Evolutionary conservation across 129 eudicot species (phyloP).

Genomic region (sunflower (Helianthus annuus)): DNA sequence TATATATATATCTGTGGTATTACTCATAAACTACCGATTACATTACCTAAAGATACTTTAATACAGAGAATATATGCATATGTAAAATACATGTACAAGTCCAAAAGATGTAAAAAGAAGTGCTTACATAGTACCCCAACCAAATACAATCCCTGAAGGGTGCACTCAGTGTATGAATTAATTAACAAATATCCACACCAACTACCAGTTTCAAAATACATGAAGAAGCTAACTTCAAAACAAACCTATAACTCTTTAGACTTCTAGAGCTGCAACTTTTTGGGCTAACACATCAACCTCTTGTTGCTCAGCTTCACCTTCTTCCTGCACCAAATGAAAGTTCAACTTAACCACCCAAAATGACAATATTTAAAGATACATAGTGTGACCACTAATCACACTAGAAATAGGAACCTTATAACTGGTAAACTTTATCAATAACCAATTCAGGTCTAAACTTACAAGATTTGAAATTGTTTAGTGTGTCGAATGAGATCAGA

Average conservation of each 20-base stretch:
- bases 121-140: background rate
- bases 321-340: conserved; percentile 50
- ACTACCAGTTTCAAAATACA: background rate
- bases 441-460: background rate
- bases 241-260: conserved; percentile 28
- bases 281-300: conserved; percentile 64
- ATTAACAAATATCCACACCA: conserved; percentile 6
- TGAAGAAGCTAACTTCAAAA: conserved; percentile 7
- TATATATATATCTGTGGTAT: too few species aligned
- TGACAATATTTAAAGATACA: background rate
- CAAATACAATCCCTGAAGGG: background rate
- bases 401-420: background rate
- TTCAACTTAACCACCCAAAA: background rate
- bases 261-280: conserved; percentile 47
- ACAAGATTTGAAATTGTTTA: background rate
- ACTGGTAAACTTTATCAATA: background rate
- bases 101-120: background rate
- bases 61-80: too few species aligned
- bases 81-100: background rate
- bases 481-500: background rate
- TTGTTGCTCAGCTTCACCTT: conserved; percentile 42
- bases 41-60: too few species aligned
- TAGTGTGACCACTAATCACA: background rate
- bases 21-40: too few species aligned
- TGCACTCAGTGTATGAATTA: background rate